Evolutionary conservation across 2,329 filamentous ascomycete genomes (phyloP), one percentile per base, ranked within the genome.

Genomic region (Reticulascus tulasneorum): DNA sequence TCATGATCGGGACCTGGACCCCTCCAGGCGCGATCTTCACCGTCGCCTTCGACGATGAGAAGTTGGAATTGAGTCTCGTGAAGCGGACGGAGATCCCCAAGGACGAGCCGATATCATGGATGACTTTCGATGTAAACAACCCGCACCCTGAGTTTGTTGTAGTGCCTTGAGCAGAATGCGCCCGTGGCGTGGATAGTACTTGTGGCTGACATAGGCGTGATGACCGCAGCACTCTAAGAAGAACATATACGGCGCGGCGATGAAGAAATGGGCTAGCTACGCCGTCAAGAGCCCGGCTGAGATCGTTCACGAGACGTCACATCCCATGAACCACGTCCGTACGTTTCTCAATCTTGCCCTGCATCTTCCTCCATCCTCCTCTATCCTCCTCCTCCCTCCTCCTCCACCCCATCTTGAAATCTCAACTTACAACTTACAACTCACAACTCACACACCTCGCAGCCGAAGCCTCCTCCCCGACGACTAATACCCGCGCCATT

Each of bases 1-100:
- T 94, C 57, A 93, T 94, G 85, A 80, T 91, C 54, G 88, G 88
- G 45, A 94, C 88, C 37, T 94, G 88, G 87, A 91, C 86, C 43
- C 85, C 84, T 40, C 88, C 88, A 37, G 88, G 87, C 29, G 86
- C 87, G 59, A 93, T 94, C 54, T 93, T 93, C 63, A 94, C 87
- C 1, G 83, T 94, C 42, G 78, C 82, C 42, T 94, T 94, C 56
- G 86, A 94, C 64, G 86, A 91, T 49, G 84, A 90, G 62, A 79
- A 77, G 24, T 67, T 89, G 47, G 82, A 81, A 7, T 64, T 94
- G 42, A 75, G 82, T 48, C 63, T 93, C 53, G 66, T 94, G 54
- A 89, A 91, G 67, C 80, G 83, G 50, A 93, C 86, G 2, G 78
- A 81, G 40, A 93, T 94, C 38, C 83, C 86, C 5, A 64, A 84